Evolutionary conservation across 2,329 filamentous ascomycete species (phyloP).

Genomic region (Cadophora malorum): DNA sequence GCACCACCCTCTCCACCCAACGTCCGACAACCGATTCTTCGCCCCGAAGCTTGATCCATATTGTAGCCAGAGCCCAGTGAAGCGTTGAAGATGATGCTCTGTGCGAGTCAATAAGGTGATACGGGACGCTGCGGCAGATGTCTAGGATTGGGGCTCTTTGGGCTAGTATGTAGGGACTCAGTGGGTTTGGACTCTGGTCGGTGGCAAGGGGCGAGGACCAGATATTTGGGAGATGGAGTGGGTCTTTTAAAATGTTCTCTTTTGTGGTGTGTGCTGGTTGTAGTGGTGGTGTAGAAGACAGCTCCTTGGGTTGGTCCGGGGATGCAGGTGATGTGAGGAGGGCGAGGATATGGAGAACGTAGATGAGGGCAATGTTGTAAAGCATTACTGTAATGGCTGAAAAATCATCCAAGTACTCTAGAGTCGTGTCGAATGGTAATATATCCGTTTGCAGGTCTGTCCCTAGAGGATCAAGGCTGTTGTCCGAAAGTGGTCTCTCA

Average conservation of each 20-base stretch:
- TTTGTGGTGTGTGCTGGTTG: background rate
- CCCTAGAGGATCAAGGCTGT: background rate
- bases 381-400: constrained; percentile 40
- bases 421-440: constrained; percentile 18
- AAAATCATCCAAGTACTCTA: constrained; percentile 24
- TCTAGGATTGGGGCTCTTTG: constrained; percentile 36
- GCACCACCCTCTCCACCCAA: constrained; percentile 28
- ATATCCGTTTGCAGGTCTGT: background rate
- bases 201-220: background rate
- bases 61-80: constrained; percentile 39
- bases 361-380: constrained; percentile 43
- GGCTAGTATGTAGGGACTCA: constrained; percentile 26
- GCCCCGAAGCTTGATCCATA: constrained; percentile 34
- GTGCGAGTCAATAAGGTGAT: constrained; percentile 29
- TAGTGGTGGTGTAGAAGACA: background rate
- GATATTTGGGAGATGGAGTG: constrained; percentile 3
- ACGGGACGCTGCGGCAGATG: constrained; percentile 38
- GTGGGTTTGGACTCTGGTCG: background rate
- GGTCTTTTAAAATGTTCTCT: background rate
- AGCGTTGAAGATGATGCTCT: constrained; percentile 33
- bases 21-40: constrained; percentile 33
- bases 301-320: background rate
- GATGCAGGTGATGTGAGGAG: constrained; percentile 27
- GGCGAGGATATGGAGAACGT: constrained; percentile 38
- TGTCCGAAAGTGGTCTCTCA: background rate